Conservation (phyloP, 768 basidiomycete species). For the Psilocybe cyanescens region DNA sequence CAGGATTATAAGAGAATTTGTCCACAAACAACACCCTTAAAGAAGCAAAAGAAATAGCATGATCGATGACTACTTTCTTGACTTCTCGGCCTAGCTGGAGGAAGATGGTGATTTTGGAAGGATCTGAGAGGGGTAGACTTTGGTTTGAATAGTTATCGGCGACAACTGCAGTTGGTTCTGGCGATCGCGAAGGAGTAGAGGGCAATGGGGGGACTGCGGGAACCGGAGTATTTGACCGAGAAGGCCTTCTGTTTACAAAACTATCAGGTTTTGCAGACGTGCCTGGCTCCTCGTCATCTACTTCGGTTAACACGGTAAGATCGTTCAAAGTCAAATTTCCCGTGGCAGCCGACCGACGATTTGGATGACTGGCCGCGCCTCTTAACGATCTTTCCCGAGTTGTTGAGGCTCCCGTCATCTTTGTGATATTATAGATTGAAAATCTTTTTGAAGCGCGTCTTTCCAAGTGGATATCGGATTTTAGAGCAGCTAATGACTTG, state of each 20-base stretch:
- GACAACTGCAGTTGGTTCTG: slow-evolving; percentile 33
- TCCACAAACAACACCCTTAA: slow-evolving; percentile 91
- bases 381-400: slow-evolving; percentile 53
- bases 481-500: slow-evolving; percentile 84
- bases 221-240: slow-evolving; percentile 40
- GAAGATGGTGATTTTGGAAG: slow-evolving; percentile 71
- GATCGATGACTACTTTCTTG: slow-evolving; percentile 81
- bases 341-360: slow-evolving; percentile 69
- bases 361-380: slow-evolving; percentile 41
- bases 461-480: slow-evolving; percentile 80
- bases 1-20: slow-evolving; percentile 92
- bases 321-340: slow-evolving; percentile 70
- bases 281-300: slow-evolving; percentile 60
- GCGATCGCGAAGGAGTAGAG: slow-evolving; percentile 42
- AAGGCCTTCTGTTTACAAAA: slow-evolving; percentile 30
- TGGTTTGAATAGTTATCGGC: slow-evolving; percentile 16
- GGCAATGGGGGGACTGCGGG: slow-evolving; percentile 55
- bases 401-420: slow-evolving; percentile 75
- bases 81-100: slow-evolving; percentile 90
- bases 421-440: slow-evolving; percentile 91
- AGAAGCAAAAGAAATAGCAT: slow-evolving; percentile 69
- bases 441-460: slow-evolving; percentile 95
- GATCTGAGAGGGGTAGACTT: slow-evolving; percentile 21
- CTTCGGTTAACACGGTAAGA: slow-evolving; percentile 74
- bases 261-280: slow-evolving; percentile 21